Conservation (phyloP, 163 green algal species). For the Chloroidium sp. region DNA sequence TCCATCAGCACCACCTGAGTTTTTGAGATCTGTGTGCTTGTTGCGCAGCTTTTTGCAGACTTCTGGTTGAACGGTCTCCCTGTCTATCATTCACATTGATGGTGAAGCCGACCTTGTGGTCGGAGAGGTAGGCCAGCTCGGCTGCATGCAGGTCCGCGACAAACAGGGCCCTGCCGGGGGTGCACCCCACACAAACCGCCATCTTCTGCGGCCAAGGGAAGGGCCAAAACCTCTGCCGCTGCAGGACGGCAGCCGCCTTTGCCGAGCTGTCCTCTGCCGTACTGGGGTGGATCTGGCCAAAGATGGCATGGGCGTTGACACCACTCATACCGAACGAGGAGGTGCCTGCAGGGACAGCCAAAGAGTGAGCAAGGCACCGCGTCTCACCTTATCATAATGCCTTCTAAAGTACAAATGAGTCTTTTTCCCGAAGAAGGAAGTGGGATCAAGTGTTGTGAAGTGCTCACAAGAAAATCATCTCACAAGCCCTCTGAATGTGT, state of each 20-base stretch:
- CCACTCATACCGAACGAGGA: slow-evolving; percentile 74
- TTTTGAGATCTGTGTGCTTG: no score
- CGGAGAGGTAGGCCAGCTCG: slow-evolving; percentile 39
- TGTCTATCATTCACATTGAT: no score
- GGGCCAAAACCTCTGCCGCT: slow-evolving; percentile 8
- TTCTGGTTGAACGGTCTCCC: no score
- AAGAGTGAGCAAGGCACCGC: no score
- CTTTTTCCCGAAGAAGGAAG: no score
- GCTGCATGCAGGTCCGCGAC: slow-evolving; percentile 13
- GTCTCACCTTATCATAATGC: no score
- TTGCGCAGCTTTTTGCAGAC: no score
- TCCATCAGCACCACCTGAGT: no score
- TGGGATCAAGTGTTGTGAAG: no score
- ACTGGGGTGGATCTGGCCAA: slow-evolving; percentile 7
- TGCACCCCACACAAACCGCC: not conserved
- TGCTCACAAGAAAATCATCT: no score
- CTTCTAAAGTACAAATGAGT: no score
- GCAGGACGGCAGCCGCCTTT: not conserved
- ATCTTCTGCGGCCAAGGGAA: not conserved
- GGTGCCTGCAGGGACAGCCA: slow-evolving; percentile 29
- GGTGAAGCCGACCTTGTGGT: slow-evolving; percentile 46
- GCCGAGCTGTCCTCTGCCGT: not conserved
- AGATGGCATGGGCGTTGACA: slow-evolving; percentile 64
- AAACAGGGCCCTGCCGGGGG: not conserved
- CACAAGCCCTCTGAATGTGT: no score